phyloP scores from a whole-genome alignment of 1,284 basidiomycete species.

The Inonotus hispidus region DNA sequence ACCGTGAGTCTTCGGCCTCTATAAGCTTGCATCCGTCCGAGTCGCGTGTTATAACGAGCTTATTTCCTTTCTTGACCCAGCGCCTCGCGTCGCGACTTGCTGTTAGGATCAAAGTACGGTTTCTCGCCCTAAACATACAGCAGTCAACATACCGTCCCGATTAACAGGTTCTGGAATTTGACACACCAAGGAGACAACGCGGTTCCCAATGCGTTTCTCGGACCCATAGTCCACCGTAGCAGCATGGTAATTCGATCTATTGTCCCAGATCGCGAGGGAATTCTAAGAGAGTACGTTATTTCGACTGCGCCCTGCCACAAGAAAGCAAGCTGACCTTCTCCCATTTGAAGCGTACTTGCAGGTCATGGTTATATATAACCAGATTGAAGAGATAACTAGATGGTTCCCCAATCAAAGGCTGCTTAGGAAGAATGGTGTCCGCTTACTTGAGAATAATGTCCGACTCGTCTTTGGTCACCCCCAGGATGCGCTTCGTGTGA shows the following conservation, averaged over 20 bases:
- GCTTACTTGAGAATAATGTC: conserved; percentile 39
- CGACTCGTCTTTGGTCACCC: conserved; percentile 54
- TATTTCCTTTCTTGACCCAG: conserved; percentile 26
- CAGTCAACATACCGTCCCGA: background rate
- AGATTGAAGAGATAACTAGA: conserved; percentile 37
- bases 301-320: background rate
- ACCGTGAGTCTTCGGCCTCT: no score
- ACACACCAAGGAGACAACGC: conserved; percentile 49
- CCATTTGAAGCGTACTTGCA: conserved; percentile 52
- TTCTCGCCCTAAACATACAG: conserved; percentile 41
- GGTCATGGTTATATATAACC: conserved; percentile 54
- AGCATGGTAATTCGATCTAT: conserved; percentile 48
- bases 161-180: background rate
- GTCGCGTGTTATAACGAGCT: no score
- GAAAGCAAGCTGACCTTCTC: conserved; percentile 23
- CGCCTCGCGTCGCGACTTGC: conserved; percentile 41
- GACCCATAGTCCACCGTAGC: conserved; percentile 48
- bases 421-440: background rate
- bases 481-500: conserved; percentile 61
- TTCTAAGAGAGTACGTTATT: conserved; percentile 27
- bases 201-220: conserved; percentile 45
- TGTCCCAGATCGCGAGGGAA: conserved; percentile 54
- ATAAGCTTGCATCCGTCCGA: no score
- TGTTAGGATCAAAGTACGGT: conserved; percentile 53
- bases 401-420: conserved; percentile 2